phyloP scores from a whole-genome alignment of 176 grass and related monocot species.

The Musa itinerans region DNA sequence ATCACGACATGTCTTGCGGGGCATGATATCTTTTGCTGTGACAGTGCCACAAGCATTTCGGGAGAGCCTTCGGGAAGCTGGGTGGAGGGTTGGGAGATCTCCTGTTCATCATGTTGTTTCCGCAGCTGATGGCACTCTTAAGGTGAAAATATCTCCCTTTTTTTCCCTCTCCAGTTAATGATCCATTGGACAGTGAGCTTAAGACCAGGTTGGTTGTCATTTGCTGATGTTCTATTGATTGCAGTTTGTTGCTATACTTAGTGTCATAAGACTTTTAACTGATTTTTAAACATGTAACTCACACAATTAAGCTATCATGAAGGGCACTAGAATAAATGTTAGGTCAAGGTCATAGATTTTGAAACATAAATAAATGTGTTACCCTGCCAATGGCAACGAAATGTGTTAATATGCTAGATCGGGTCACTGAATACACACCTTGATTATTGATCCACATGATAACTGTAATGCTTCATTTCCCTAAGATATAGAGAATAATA shows the following conservation, averaged over 20 bases:
- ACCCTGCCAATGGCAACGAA: too few species aligned
- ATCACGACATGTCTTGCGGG: neutral
- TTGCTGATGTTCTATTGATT: neutral
- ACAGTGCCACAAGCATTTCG: conserved; percentile 79
- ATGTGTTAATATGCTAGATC: too few species aligned
- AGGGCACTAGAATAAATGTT: neutral
- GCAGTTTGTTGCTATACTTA: neutral
- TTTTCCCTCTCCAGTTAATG: neutral
- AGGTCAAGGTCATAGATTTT: neutral
- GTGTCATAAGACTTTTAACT: neutral
- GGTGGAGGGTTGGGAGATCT: conserved; percentile 68
- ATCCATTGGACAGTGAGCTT: neutral
- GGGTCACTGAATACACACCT: too few species aligned
- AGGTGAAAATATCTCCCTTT: conserved; percentile 26
- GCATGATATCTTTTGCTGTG: neutral
- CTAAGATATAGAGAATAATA: too few species aligned
- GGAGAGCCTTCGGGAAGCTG: conserved; percentile 46
- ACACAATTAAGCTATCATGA: neutral
- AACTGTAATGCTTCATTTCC: too few species aligned
- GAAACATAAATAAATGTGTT: neutral
- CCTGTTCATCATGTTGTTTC: conserved; percentile 64
- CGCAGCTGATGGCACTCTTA: conserved; percentile 67
- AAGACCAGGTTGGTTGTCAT: neutral
- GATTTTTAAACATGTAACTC: neutral
- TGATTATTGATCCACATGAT: too few species aligned